Conservation (phyloP, 805 yeast species). For the Ogataea siamensis region DNA sequence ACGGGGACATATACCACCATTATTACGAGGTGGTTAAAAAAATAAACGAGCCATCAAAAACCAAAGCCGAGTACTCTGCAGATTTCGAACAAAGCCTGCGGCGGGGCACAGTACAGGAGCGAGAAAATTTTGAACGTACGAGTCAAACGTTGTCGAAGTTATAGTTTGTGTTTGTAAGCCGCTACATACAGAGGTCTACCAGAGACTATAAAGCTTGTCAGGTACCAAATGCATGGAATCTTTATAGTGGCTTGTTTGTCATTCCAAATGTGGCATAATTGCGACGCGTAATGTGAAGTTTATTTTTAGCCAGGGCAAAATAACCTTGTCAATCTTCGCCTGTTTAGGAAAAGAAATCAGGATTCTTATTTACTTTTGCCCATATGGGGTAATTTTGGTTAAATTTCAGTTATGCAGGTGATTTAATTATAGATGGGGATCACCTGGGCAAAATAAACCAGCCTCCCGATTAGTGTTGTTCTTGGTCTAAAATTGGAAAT, state of each 20-base stretch:
- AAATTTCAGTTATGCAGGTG: slow-evolving; percentile 17
- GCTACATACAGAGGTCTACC: neutral
- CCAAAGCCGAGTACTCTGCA: slow-evolving; percentile 61
- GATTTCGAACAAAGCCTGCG: slow-evolving; percentile 38
- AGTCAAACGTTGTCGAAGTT: slow-evolving; percentile 23
- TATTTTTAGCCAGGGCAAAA: slow-evolving; percentile 5
- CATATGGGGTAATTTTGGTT: slow-evolving; percentile 3
- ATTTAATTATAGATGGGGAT: slow-evolving; percentile 8
- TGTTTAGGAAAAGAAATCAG: slow-evolving; percentile 10
- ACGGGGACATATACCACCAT: slow-evolving; percentile 81
- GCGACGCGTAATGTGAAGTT: slow-evolving; percentile 4
- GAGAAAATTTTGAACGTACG: slow-evolving; percentile 27
- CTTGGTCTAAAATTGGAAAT: slow-evolving; percentile 8
- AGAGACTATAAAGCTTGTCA: neutral
- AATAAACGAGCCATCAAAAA: slow-evolving; percentile 46
- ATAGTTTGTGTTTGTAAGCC: neutral
- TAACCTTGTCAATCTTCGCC: slow-evolving; percentile 1
- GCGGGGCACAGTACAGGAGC: slow-evolving; percentile 36
- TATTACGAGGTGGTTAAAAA: slow-evolving; percentile 58
- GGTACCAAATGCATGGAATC: neutral
- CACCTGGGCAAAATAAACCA: slow-evolving; percentile 16
- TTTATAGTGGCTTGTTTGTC: neutral
- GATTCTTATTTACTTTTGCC: slow-evolving; percentile 11
- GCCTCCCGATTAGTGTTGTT: slow-evolving; percentile 15
- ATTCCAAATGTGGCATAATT: neutral